These are phyloP conservation scores for Rhodotorula diobovata DNA, from an alignment of 768 basidiomycete genomes.

Conservation along the genomic window DNA sequence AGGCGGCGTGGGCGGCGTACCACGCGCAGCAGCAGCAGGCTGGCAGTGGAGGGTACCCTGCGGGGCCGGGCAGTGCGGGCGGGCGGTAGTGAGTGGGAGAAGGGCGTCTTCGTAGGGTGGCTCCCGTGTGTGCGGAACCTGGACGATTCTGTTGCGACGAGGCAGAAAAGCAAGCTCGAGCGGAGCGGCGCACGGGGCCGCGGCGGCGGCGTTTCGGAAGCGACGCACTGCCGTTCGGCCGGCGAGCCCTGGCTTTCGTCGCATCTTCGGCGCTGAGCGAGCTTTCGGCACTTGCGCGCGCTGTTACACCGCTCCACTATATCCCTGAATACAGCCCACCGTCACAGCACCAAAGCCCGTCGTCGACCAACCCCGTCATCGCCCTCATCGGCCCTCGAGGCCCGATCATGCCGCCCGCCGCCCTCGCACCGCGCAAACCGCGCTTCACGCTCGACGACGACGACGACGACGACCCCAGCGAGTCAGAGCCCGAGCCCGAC, in stretches of 20 bases:
- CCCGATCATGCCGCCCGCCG: background rate
- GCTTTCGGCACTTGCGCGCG: too few species aligned
- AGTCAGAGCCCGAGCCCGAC: background rate
- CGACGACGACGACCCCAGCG: constrained; percentile 4
- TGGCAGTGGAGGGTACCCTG: background rate
- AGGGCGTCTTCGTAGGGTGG: background rate
- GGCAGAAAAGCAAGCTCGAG: too few species aligned
- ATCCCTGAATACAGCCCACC: too few species aligned
- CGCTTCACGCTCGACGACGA: constrained; percentile 15
- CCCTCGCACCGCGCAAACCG: background rate
- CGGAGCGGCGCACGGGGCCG: too few species aligned
- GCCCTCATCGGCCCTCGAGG: background rate
- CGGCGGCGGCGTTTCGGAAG: too few species aligned
- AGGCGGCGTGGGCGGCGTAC: constrained; percentile 12
- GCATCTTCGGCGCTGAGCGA: too few species aligned
- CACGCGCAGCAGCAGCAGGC: constrained; percentile 2
- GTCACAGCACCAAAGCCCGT: too few species aligned
- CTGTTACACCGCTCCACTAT: too few species aligned
- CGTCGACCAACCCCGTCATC: background rate
- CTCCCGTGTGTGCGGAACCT: background rate
- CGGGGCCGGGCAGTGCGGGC: background rate
- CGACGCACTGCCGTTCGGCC: background rate
- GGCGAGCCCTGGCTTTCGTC: background rate
- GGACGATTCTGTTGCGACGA: too few species aligned
- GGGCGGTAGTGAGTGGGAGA: background rate